phyloP scores from a whole-genome alignment of 192 early-diverging fungal genomes.

The Coemansia reversa region DNA sequence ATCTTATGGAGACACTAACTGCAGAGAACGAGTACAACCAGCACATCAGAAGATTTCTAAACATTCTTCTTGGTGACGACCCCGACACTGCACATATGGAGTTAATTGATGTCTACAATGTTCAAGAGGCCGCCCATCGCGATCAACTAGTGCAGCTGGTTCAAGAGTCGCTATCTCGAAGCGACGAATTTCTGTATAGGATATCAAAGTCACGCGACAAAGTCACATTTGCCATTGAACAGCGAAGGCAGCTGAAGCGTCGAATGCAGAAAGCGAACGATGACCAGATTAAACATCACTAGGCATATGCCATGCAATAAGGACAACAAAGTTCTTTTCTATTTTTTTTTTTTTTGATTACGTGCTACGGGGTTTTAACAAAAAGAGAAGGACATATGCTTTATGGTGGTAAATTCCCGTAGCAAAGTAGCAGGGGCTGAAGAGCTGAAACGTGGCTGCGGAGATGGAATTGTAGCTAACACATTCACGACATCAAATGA shows the following conservation, averaged over 20 bases:
- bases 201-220: constrained; percentile 43
- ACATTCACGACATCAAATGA: too few species aligned
- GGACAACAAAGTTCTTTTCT: background rate
- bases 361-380: background rate
- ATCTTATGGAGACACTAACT: constrained; percentile 43
- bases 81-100: constrained; percentile 46
- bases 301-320: too few species aligned
- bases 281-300: background rate
- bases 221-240: constrained; percentile 45
- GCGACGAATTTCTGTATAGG: constrained; percentile 50
- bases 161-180: constrained; percentile 47
- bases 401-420: too few species aligned
- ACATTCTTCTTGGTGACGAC: constrained; percentile 47
- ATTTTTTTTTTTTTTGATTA: constrained; percentile 1
- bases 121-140: constrained; percentile 28
- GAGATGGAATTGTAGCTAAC: too few species aligned
- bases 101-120: constrained; percentile 35
- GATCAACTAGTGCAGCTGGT: constrained; percentile 49
- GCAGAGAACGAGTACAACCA: constrained; percentile 53
- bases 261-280: constrained; percentile 32
- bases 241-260: constrained; percentile 36
- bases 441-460: too few species aligned
- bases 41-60: constrained; percentile 52
- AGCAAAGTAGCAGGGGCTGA: too few species aligned
- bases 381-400: too few species aligned